Evolutionary conservation across 331 rosid genomes (phyloP).

Genomic region (Spiraea crenata): DNA sequence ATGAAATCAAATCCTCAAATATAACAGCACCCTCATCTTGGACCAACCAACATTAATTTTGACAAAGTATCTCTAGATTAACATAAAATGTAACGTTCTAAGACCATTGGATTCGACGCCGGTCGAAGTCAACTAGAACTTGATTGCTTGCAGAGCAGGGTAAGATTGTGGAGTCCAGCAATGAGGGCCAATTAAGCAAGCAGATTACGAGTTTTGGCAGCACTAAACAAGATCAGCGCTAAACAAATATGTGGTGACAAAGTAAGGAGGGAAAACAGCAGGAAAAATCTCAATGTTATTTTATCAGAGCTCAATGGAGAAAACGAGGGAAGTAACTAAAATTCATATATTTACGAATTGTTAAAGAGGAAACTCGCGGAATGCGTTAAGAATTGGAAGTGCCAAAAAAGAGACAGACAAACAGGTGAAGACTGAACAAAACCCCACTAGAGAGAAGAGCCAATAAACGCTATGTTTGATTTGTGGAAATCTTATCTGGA

Average conservation of each 20-base stretch:
- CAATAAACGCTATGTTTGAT: constrained; percentile 10
- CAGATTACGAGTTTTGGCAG: neutral
- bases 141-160: constrained; percentile 8
- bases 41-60: neutral
- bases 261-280: neutral
- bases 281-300: neutral
- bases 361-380: neutral
- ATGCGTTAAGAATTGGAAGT: constrained; percentile 7
- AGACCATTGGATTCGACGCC: constrained; percentile 34
- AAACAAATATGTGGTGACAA: neutral
- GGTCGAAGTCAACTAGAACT: constrained; percentile 19
- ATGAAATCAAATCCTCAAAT: constrained; percentile 11
- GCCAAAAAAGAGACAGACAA: neutral
- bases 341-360: neutral
- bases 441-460: constrained; percentile 13
- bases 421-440: constrained; percentile 8
- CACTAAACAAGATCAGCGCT: too few species aligned
- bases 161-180: neutral
- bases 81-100: constrained; percentile 29
- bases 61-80: constrained; percentile 13
- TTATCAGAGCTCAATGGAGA: constrained; percentile 3
- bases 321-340: constrained; percentile 14
- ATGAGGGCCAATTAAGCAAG: neutral
- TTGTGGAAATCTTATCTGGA: constrained; percentile 21
- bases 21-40: neutral